A percentile compares a stretch with the other conserved stretches of the same genome.
Conservation (phyloP, 2,329 filamentous ascomycete species). For the Aureobasidium sp. region DNA sequence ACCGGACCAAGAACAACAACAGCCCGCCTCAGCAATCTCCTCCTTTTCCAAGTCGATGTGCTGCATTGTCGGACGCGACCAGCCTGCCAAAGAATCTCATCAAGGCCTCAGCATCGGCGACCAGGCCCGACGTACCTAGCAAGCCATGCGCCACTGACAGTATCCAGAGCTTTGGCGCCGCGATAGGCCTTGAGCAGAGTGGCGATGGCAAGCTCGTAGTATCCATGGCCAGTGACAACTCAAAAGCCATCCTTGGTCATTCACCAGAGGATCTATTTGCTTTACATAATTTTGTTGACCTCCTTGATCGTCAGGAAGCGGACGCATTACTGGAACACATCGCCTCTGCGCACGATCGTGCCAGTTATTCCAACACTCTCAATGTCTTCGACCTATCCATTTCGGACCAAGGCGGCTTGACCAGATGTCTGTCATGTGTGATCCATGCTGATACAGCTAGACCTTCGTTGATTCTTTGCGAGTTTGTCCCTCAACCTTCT, state of each 20-base stretch:
- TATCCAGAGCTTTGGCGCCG: neutral
- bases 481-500: neutral
- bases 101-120: neutral
- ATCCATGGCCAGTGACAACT: neutral
- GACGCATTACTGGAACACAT: neutral
- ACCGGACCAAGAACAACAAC: neutral
- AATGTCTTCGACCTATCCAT: neutral
- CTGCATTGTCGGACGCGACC: neutral
- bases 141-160: neutral
- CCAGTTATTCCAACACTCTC: neutral
- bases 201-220: neutral
- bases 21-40: neutral
- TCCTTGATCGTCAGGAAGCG: neutral
- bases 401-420: neutral
- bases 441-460: neutral
- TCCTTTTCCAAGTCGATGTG: neutral
- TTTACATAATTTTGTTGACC: neutral
- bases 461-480: neutral
- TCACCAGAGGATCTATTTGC: neutral
- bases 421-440: neutral
- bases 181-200: neutral
- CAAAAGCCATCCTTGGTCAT: neutral
- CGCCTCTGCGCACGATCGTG: neutral
- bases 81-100: neutral
- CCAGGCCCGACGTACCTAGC: neutral